phyloP scores from a whole-genome alignment of 2,329 filamentous ascomycete species.

The Claviceps digitariae region DNA sequence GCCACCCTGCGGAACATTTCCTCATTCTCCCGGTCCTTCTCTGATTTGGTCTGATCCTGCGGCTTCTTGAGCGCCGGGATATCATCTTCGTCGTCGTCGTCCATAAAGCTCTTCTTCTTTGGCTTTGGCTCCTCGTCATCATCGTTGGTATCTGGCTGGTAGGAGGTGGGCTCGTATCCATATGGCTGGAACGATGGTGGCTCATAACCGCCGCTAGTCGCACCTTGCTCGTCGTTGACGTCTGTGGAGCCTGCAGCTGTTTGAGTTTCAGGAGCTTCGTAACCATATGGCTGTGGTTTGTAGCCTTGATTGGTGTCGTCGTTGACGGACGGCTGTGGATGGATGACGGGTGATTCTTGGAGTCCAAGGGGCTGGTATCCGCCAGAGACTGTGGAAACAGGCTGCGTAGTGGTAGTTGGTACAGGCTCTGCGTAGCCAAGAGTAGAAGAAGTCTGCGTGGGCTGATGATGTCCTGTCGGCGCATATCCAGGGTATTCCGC shows the following conservation, averaged over 20 bases:
- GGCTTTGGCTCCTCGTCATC: conserved; percentile 39
- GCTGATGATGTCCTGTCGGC: conserved; percentile 18
- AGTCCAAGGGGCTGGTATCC: conserved; percentile 19
- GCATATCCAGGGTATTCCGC: conserved; percentile 5
- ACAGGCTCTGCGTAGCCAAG: neutral
- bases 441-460: conserved; percentile 1
- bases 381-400: conserved; percentile 3
- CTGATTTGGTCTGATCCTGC: conserved; percentile 48
- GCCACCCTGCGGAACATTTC: conserved; percentile 78
- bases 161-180: conserved; percentile 42
- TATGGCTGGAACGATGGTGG: conserved; percentile 49
- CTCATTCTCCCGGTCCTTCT: conserved; percentile 66
- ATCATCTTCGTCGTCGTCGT: conserved; percentile 61
- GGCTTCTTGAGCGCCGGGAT: conserved; percentile 33
- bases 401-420: neutral
- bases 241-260: conserved; percentile 13
- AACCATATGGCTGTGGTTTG: conserved; percentile 36
- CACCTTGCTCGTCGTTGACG: conserved; percentile 12
- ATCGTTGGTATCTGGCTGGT: conserved; percentile 36
- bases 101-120: conserved; percentile 69
- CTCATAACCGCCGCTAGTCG: conserved; percentile 37
- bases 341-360: conserved; percentile 12
- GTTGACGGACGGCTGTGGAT: conserved; percentile 4
- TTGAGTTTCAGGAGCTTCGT: conserved; percentile 29
- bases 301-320: conserved; percentile 21